A percentile compares a stretch with the other conserved stretches of the same genome.
These are phyloP conservation scores for Talaromyces sp. DNA, from an alignment of 2,329 filamentous ascomycete species.

Conservation along the genomic window DNA sequence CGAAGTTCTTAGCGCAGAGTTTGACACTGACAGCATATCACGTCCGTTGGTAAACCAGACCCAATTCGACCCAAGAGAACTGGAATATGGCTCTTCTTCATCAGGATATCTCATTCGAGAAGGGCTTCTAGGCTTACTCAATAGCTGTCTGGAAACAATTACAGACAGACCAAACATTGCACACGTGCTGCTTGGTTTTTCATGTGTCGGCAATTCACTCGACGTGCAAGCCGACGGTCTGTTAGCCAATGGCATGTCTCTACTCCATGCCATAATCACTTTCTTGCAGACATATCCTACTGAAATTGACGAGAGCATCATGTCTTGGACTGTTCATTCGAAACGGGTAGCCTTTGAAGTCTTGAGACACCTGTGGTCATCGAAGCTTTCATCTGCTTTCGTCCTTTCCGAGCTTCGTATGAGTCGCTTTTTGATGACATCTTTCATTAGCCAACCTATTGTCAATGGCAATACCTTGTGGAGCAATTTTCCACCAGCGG, in stretches of 20 bases:
- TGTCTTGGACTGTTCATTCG: constrained; percentile 64
- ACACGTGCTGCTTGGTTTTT: constrained; percentile 84
- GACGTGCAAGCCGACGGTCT: constrained; percentile 63
- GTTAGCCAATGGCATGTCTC: constrained; percentile 66
- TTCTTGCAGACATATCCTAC: constrained; percentile 67
- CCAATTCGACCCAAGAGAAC: constrained; percentile 60
- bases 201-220: constrained; percentile 66
- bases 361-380: constrained; percentile 76
- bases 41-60: constrained; percentile 67
- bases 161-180: constrained; percentile 79
- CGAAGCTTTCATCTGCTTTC: constrained; percentile 68
- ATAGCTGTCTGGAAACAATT: constrained; percentile 69
- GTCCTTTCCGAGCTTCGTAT: constrained; percentile 74
- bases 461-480: constrained; percentile 66
- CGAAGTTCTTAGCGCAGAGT: constrained; percentile 76
- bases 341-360: constrained; percentile 68
- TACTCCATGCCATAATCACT: constrained; percentile 77
- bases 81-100: constrained; percentile 64
- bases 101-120: constrained; percentile 76
- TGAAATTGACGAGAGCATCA: constrained; percentile 54
- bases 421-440: constrained; percentile 72
- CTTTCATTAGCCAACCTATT: constrained; percentile 67
- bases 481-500: constrained; percentile 61
- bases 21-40: constrained; percentile 74
- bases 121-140: constrained; percentile 79